Base-by-base conservation (phyloP, 2,329 filamentous ascomycete species). In the Verticillium alfalfae region DNA sequence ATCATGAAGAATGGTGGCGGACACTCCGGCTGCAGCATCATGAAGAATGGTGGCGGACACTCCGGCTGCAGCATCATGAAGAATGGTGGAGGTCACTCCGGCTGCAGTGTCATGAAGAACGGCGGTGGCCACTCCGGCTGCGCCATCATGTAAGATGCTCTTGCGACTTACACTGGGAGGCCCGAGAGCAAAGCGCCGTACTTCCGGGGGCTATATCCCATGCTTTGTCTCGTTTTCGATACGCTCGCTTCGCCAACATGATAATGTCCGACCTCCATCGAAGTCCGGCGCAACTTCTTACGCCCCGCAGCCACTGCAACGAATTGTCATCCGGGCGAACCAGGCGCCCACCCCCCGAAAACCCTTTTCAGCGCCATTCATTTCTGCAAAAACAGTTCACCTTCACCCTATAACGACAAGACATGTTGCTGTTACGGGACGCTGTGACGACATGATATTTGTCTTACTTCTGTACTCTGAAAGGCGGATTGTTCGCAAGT, bases 111-210 rank as follows among this genome's bases (percentile, higher is more conserved):
- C 34, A 38, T 57, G 38, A 31, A 54, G 34, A 57, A 52, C 12
- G 41, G 22, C n/a, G 60, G 56, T 16, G 60, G 60, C 13, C 15
- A 61, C 59, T 9, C 55, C 36, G 52, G 22, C 39, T 76, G 73
- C 65, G 67, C 63, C 36, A 60, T 75, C 67, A 75, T 75, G 74
- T 76, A 74, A 72, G 36, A 39, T 3, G 5, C 26, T 38, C 55
- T 36, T 18, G 58, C 34, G 22, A 61, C 5, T 16, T 45, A 18
- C 13, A 18, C 39, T n/a, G 15, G 8, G 39, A n/a, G 3, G 39
- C 8, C 39, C 8, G 16, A 16, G 9, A 45, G 39, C 15, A 45
- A 45, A 15, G 8, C n/a, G 39, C 16, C 39, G n/a, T 39, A 31
- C 26, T 31, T 3, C 36, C 36, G 36, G 13, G 36, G 8, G 36